These are phyloP conservation scores for Hippophae gyantsensis DNA, from an alignment of 306 rosid genomes.

Conservation along the genomic window DNA sequence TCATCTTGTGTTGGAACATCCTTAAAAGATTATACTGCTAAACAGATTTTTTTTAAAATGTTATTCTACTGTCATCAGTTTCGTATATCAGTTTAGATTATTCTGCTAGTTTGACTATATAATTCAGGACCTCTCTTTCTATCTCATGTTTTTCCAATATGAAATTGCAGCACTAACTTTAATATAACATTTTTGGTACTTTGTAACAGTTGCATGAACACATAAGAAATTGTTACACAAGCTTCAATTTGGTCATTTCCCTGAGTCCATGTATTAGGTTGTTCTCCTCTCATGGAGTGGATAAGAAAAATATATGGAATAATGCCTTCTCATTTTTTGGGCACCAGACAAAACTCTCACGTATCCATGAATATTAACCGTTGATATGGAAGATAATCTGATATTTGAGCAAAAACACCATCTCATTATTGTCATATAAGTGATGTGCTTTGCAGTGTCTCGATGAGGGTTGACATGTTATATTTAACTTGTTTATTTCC, in stretches of 20 bases:
- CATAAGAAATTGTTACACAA: neutral
- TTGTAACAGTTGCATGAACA: neutral
- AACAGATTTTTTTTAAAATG: neutral
- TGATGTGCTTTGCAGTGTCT: neutral
- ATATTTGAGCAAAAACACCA: neutral
- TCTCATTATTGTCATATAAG: neutral
- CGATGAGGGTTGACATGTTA: neutral
- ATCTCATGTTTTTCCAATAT: neutral
- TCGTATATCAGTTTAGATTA: neutral
- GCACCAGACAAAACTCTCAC: no score
- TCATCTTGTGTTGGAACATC: neutral
- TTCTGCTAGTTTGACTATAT: neutral
- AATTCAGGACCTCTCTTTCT: neutral
- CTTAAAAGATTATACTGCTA: slow-evolving; percentile 1
- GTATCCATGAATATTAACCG: no score
- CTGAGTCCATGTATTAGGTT: no score
- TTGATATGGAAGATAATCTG: neutral
- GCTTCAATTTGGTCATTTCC: no score
- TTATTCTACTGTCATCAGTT: neutral
- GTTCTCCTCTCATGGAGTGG: no score
- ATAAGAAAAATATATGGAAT: no score
- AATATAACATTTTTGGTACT: neutral
- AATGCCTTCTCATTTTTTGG: no score
- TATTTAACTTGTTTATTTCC: neutral
- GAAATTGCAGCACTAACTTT: neutral